Conservation (phyloP, 495 filamentous ascomycete species). For the Penicillium lividum region DNA sequence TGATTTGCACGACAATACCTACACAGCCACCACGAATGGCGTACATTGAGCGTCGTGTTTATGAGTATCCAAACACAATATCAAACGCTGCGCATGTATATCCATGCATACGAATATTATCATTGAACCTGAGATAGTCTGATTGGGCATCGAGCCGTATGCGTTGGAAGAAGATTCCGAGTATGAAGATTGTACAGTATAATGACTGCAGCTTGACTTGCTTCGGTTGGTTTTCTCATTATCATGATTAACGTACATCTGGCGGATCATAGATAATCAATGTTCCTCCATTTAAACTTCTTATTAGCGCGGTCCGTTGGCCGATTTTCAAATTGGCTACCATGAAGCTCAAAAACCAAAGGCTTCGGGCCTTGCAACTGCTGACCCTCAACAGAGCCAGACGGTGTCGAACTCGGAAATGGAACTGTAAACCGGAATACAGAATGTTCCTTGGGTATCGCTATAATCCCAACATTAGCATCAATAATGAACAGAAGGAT, state of each 20-base stretch:
- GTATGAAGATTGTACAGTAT: background rate
- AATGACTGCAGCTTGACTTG: background rate
- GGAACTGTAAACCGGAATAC: conserved; percentile 79
- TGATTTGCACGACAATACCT: background rate
- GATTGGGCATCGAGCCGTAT: background rate
- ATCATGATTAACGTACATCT: background rate
- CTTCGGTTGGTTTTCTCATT: too few relatives aligned
- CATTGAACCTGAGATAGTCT: too few relatives aligned
- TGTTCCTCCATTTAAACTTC: conserved; percentile 81
- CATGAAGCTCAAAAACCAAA: conserved; percentile 84
- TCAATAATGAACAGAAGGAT: conserved; percentile 1
- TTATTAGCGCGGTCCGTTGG: conserved; percentile 83
- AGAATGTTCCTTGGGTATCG: conserved; percentile 85
- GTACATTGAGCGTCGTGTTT: background rate
- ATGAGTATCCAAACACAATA: background rate
- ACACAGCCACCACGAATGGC: background rate
- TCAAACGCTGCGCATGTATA: background rate
- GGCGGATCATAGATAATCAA: conserved; percentile 61
- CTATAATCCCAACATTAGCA: conserved; percentile 30
- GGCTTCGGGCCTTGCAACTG: conserved; percentile 22
- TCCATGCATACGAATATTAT: too few relatives aligned
- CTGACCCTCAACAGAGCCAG: conserved; percentile 6
- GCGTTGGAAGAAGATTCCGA: background rate
- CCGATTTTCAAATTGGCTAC: conserved; percentile 80
- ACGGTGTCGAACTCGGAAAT: conserved; percentile 28